Conservation (phyloP, 176 grass and related monocot genomes). For the Zizania latifolia region DNA sequence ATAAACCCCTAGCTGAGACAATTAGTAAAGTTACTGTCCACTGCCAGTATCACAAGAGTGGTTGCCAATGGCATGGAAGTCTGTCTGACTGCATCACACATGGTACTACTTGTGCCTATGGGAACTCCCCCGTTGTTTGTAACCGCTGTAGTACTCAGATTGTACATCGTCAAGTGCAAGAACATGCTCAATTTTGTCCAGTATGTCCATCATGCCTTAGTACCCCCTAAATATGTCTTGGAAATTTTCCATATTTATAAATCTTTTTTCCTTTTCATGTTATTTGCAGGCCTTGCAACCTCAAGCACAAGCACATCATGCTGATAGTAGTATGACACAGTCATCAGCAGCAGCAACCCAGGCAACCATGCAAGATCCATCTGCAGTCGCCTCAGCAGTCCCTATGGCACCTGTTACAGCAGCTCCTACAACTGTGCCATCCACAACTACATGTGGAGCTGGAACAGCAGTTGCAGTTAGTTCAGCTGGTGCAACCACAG, state of each 20-base stretch:
- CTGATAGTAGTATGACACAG: slow-evolving; percentile 39
- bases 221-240: not conserved
- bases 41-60: slow-evolving; percentile 87
- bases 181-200: slow-evolving; percentile 89
- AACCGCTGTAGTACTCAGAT: slow-evolving; percentile 87
- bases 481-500: slow-evolving; percentile 21
- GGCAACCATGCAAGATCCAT: slow-evolving; percentile 41
- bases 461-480: slow-evolving; percentile 16
- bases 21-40: slow-evolving; percentile 76
- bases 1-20: slow-evolving; percentile 66
- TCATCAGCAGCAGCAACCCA: slow-evolving; percentile 25
- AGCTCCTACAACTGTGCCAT: slow-evolving; percentile 15
- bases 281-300: slow-evolving; percentile 57
- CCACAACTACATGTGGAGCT: slow-evolving; percentile 14
- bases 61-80: slow-evolving; percentile 87
- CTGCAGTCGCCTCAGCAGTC: slow-evolving; percentile 27
- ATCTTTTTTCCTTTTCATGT: slow-evolving; percentile 19
- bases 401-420: slow-evolving; percentile 25
- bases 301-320: slow-evolving; percentile 62
- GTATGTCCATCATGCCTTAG: slow-evolving; percentile 43
- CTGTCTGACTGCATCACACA: slow-evolving; percentile 78
- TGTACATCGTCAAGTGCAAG: slow-evolving; percentile 93
- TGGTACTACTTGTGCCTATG: slow-evolving; percentile 63
- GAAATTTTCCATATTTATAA: not conserved
- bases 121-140: slow-evolving; percentile 89